Base-by-base conservation (phyloP, 257 asterid genomes). In the Nicotiana sylvestris region DNA sequence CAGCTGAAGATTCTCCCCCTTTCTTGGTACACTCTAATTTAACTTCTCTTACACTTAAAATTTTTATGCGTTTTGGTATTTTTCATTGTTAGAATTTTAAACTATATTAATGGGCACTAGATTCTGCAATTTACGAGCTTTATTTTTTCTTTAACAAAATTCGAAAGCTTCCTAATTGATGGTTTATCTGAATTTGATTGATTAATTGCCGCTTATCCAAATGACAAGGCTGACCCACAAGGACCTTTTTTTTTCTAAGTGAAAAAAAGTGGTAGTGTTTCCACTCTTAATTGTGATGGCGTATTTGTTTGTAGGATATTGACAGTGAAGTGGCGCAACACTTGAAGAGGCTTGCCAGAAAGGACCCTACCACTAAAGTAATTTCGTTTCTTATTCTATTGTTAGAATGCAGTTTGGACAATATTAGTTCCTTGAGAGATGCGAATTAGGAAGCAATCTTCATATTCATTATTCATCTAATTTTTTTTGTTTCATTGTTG, bases 301-400 rank as follows among this genome's bases (percentile, higher is more conserved):
- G 46, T 70, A 62, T 46, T 68, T 77, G 67, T 30, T 82, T 83
- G 81, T 88, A 90, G 97, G 99, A 94, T 78, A 76, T 96, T 84
- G 99, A 94, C 80, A 92, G 92, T 64, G 98, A 94, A 89, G 85
- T 94, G 81, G 95, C 97, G n/a, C 92, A 88, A 81, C 99, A 96
- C 87, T 86, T 96, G 92, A 96, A 93, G 88, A 91, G 98, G 86
- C 95, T 96, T 85, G 86, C 99, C 0, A 93, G 99, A 37, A 96
- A 94, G 90, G 99, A 96, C 85, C 93, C 98, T 33, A 94, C 90
- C 77, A 96, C 99, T 70, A 96, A 96, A 96, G 99, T 96, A 86
- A 66, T 72, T 69, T 43, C 64, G 29, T 68, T 68, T 68, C 55
- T 51, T 76, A 51, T 16, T 76, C 43, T 15, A 53, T 76, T 76